Conservation (phyloP, 2,329 filamentous ascomycete genomes). For the Xylariaceae sp. region DNA sequence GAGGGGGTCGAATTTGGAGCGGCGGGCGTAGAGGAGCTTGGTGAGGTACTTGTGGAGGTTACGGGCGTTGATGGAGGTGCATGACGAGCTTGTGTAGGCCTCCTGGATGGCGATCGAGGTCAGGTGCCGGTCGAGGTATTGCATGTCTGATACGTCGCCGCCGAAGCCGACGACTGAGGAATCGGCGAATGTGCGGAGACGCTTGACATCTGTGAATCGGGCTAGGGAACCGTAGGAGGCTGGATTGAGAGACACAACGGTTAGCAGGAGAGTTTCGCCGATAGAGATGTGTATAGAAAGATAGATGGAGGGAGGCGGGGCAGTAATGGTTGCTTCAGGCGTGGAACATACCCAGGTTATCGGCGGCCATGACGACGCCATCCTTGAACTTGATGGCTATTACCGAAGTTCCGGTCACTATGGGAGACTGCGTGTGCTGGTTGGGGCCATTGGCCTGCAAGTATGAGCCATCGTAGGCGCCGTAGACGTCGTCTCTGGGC, state of each 20-base stretch:
- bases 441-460: conserved; percentile 67
- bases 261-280: not conserved
- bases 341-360: conserved; percentile 75
- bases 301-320: not conserved
- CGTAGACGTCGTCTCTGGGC: conserved; percentile 97
- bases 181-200: conserved; percentile 81
- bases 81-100: conserved; percentile 56
- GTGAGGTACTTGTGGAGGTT: conserved; percentile 95
- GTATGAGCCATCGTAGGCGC: conserved; percentile 83
- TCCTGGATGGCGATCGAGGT: conserved; percentile 81
- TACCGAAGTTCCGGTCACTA: conserved; percentile 95
- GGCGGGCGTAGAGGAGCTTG: conserved; percentile 93
- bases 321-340: not conserved
- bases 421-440: conserved; percentile 83
- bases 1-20: conserved; percentile 91
- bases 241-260: conserved; percentile 34
- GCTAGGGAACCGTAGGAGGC: conserved; percentile 96
- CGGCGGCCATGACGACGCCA: conserved; percentile 92
- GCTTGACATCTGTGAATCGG: conserved; percentile 94
- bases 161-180: conserved; percentile 86
- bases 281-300: too few species aligned
- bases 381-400: conserved; percentile 93
- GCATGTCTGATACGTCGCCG: conserved; percentile 98
- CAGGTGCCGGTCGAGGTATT: conserved; percentile 91
- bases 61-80: conserved; percentile 64